Percentiles rank a stretch among this genome's conserved stretches.
Evolutionary conservation across 2,329 filamentous ascomycete genomes (phyloP).

Genomic region (Penicillium sp.): DNA sequence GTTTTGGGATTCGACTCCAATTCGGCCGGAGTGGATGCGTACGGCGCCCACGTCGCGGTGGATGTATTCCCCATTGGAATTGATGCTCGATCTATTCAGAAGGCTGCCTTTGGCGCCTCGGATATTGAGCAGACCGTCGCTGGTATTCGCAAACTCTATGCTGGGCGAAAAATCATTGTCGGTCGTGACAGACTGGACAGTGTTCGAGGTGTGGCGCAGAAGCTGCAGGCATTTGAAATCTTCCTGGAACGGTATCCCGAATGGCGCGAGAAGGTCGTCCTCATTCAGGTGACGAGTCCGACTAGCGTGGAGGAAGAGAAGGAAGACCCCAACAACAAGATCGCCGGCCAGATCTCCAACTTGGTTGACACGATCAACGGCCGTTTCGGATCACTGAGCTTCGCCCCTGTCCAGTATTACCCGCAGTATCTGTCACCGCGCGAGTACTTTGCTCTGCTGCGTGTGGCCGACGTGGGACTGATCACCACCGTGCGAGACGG

Average conservation of each 20-base stretch:
- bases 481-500: conserved; percentile 95
- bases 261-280: conserved; percentile 84
- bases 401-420: conserved; percentile 88
- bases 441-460: conserved; percentile 91
- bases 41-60: conserved; percentile 81
- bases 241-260: conserved; percentile 88
- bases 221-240: conserved; percentile 86
- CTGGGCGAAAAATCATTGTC: conserved; percentile 91
- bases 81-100: conserved; percentile 73
- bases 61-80: conserved; percentile 95
- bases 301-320: conserved; percentile 73
- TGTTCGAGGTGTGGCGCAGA: conserved; percentile 89
- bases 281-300: conserved; percentile 92
- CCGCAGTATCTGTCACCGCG: conserved; percentile 84
- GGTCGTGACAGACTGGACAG: conserved; percentile 91
- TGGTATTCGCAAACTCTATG: conserved; percentile 69
- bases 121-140: conserved; percentile 67
- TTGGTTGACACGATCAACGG: conserved; percentile 90
- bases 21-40: conserved; percentile 77
- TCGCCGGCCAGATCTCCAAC: conserved; percentile 83
- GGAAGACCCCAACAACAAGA: conserved; percentile 71
- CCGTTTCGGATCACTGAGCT: conserved; percentile 77
- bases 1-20: conserved; percentile 88
- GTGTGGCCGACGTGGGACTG: conserved; percentile 81
- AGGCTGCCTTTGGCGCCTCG: conserved; percentile 64